phyloP scores from a whole-genome alignment of 2,329 filamentous ascomycete genomes.

The Aspergillus aculeatinus region DNA sequence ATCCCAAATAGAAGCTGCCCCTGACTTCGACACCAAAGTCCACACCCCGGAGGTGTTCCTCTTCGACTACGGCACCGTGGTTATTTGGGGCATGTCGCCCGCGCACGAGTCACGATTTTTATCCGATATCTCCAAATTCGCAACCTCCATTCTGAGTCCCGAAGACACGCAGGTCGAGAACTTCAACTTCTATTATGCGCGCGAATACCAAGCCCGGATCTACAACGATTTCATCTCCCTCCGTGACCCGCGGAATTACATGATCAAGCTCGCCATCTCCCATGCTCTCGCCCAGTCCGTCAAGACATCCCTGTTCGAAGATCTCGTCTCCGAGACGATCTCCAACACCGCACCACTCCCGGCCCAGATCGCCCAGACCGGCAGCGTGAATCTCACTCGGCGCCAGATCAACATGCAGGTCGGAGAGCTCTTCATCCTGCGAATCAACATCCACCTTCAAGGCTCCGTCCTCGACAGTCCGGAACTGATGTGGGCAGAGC shows the following conservation, averaged over 20 bases:
- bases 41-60: constrained; percentile 94
- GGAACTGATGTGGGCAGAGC: constrained; percentile 97
- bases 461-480: constrained; percentile 95
- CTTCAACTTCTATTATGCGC: constrained; percentile 99
- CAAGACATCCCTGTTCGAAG: constrained; percentile 96
- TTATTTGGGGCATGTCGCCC: constrained; percentile 97
- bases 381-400: constrained; percentile 83
- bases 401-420: constrained; percentile 99
- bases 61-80: constrained; percentile 95
- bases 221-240: constrained; percentile 99
- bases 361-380: constrained; percentile 85
- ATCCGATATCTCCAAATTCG: constrained; percentile 92
- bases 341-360: constrained; percentile 91
- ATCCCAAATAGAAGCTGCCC: constrained; percentile 29
- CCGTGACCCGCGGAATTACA: constrained; percentile 91
- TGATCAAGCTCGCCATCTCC: constrained; percentile 95
- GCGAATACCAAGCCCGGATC: constrained; percentile 95
- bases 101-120: constrained; percentile 86
- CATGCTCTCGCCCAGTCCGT: constrained; percentile 95
- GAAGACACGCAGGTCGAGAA: constrained; percentile 94
- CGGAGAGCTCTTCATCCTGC: constrained; percentile 93
- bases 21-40: constrained; percentile 81
- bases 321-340: constrained; percentile 90
- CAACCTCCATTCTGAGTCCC: constrained; percentile 80
- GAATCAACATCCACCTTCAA: constrained; percentile 97